Base-by-base conservation (phyloP, 768 basidiomycete genomes). In the Pleurotus giganteus region DNA sequence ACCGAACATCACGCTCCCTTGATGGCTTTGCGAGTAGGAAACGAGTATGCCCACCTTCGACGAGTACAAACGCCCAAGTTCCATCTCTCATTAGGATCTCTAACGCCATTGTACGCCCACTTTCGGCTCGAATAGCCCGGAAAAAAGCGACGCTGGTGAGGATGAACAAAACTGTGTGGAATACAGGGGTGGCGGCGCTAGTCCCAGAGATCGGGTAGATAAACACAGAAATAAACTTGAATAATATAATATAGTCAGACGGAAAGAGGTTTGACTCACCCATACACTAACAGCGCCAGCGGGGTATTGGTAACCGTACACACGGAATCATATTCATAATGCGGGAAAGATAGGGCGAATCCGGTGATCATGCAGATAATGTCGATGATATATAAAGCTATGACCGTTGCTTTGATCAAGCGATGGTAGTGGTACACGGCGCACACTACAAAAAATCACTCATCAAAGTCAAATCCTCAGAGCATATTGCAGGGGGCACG, bases 1-100 rank as follows among this genome's bases (percentile, higher is more conserved):
- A 32, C 7, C 13, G 31, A 32, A n/a, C n/a, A n/a, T n/a, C n/a
- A n/a, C n/a, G n/a, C n/a, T n/a, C n/a, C n/a, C n/a, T n/a, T 13
- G 31, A 32, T 32, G 6, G 31, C 6, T 6, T 6, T 13, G 31
- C 31, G 13, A 13, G 31, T 32, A 6, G 7, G 31, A 32, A 13
- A 13, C 13, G 13, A 13, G 7, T 13, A 32, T 32, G 6, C 31
- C 31, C 13, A 29, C 32, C 49, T 51, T 17, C 9, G 27, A 23
- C 13, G 43, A 51, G 17, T 4, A 51, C 43, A 55, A 71, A 76
- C 4, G 68, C 67, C 19, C 66, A 61, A 13, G 68, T 64, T 11
- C 73, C 70, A 57, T 78, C 75, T 44, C 67, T 65, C 47, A 74
- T 58, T 36, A 76, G 64, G 24, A 75, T 61, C 4, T 60, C 61